Evolutionary conservation across 192 early-diverging fungal species (phyloP), one percentile per base, ranked within the genome.

Genomic region (Podila verticillata): DNA sequence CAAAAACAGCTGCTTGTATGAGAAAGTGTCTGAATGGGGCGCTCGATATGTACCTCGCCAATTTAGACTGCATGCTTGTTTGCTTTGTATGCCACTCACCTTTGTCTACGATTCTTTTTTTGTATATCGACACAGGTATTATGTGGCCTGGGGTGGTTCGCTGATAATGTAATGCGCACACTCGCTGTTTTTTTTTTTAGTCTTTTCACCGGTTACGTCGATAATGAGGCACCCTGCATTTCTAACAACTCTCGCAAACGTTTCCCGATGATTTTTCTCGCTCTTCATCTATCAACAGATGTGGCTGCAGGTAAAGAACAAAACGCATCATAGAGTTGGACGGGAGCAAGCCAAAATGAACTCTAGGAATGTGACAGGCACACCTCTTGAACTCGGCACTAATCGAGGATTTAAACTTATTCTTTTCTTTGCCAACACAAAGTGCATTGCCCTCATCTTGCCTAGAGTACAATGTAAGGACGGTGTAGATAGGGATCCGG

Each of bases 101-200:
- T 12, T 54, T 44, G 1, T 12, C 24, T 22, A 20, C 51, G 7
- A 1, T 30, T 26, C 57, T 17, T 49, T 60, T n/a, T 24, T 7
- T 66, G 13, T 24, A 72, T 3, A 60, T 35, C 15, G 48, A 58
- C 32, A 36, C 34, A 89, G 82, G 85, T 89, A 13, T 83, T 93
- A 34, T 95, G 92, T 71, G 94, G 95, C 9, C 86, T 94, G 59
- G 95, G 95, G 0, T 96, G 95, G 95, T 84, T 94, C 44, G 93
- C 93, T 0, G 95, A 96, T 84, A 96, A 96, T 88, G 92, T 94
- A 86, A 89, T n/a, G 86, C 71, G 72, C 78, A 70, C n/a, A 13
- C 30, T 62, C 32, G 24, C 29, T 29, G 12, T 6, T 24, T 51
- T 6, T 22, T 51, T 51, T 54, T 26, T 54, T 24, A 7, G 22